Evolutionary conservation across 768 basidiomycete species (phyloP), one percentile per base, ranked within the genome.

Genomic region (Amanita rimosa): DNA sequence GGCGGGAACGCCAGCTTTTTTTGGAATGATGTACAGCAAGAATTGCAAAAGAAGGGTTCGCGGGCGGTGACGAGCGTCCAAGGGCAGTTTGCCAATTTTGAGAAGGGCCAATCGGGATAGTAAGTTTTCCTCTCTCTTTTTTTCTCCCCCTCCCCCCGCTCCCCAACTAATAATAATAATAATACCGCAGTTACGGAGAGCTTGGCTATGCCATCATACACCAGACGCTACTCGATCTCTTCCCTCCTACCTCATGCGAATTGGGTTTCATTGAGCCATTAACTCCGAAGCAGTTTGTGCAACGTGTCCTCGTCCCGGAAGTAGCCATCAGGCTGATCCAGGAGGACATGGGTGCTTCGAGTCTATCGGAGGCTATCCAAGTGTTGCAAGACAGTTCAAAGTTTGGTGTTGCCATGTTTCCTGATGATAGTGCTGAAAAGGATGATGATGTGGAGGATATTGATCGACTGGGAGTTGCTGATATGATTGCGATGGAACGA

Each of bases 91-190:
- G 72, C 76, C 14, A 85, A 68, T 54, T 94, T 94, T 56, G 78
- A 88, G 55, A 84, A 81, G 65, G 78, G 79, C 3, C 85, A 90
- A 57, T 89, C 91, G 22, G 91, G 92, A 66, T 95, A 93, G 91
- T 95, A 58, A 67, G 89, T 46, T 24, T 33, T 31, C 6, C 47
- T 21, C 21, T 44, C 50, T 48, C 3, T 13, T 31, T 14, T n/a
- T n/a, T n/a, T n/a, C n/a, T n/a, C n/a, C n/a, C n/a, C n/a, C n/a
- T n/a, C n/a, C n/a, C n/a, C n/a, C n/a, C n/a, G n/a, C n/a, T n/a
- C n/a, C n/a, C n/a, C n/a, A n/a, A n/a, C n/a, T n/a, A n/a, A n/a
- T n/a, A n/a, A n/a, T n/a, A n/a, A n/a, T n/a, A 33, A 49, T 37
- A 24, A 11, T 14, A 44, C n/a, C 53, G 4, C 45, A 95, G 91